Percentiles rank a stretch among this genome's conserved stretches.
phyloP scores from a whole-genome alignment of 345 rosid species.

The Acer yangbiense region DNA sequence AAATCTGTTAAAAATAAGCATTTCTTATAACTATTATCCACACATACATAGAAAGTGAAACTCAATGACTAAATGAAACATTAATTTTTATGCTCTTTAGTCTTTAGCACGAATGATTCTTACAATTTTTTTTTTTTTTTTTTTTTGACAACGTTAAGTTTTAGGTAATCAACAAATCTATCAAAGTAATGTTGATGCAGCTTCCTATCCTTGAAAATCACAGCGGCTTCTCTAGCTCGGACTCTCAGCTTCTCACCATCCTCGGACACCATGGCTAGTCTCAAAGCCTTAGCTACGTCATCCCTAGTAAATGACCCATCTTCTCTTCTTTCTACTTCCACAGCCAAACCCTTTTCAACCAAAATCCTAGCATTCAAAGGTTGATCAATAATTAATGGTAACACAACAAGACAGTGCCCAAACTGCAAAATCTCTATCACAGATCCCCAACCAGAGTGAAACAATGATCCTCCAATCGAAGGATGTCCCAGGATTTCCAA shows the following conservation, averaged over 20 bases:
- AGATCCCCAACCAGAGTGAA: slow-evolving; percentile 37
- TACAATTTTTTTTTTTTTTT: background rate
- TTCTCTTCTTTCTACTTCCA: slow-evolving; percentile 26
- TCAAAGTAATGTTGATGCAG: slow-evolving; percentile 21
- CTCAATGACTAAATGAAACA: too few relatives aligned
- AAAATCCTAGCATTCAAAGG: slow-evolving; percentile 29
- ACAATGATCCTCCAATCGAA: slow-evolving; percentile 28
- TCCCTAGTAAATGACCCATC: slow-evolving; percentile 31
- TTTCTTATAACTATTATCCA: too few relatives aligned
- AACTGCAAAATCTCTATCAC: slow-evolving; percentile 25
- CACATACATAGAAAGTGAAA: too few relatives aligned
- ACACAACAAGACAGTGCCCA: slow-evolving; percentile 25
- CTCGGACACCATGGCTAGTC: slow-evolving; percentile 24
- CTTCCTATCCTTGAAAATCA: slow-evolving; percentile 13
- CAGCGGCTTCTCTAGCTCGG: slow-evolving; percentile 23
- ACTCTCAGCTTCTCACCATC: slow-evolving; percentile 17
- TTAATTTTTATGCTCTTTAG: too few relatives aligned
- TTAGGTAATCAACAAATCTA: slow-evolving; percentile 25
- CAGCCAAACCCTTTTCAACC: slow-evolving; percentile 28
- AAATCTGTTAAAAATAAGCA: too few relatives aligned
- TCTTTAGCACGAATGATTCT: too few relatives aligned
- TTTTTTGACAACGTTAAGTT: background rate
- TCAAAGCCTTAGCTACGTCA: slow-evolving; percentile 22
- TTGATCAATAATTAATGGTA: slow-evolving; percentile 31
- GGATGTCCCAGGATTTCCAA: slow-evolving; percentile 25